Base-by-base conservation (phyloP, 306 rosid genomes). In the Malus sieversii region DNA sequence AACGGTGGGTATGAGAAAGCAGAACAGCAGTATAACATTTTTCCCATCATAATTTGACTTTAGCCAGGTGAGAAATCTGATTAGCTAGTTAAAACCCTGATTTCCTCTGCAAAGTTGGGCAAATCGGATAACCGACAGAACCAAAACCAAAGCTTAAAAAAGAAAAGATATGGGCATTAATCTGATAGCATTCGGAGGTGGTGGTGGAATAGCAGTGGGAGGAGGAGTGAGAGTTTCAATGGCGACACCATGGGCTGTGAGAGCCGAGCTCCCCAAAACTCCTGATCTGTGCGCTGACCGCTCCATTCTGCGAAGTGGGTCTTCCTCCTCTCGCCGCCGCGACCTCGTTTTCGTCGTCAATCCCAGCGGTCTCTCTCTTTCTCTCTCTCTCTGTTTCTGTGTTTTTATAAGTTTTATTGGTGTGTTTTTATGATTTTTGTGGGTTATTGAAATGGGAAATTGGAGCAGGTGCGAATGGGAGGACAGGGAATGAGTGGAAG, bases 301-400 rank as follows among this genome's bases (percentile, higher is more conserved):
- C 72, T 80, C 80, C 27, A 44, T 77, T 78, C 22, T 44, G 11
- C 83, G 79, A 18, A 78, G 82, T 52, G 88, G 86, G 68, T 84
- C 95, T 66, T 84, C 90, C 61, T 74, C 87, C 15, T 82, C 92
- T 71, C 83, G 87, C 66, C 90, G 83, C 64, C 87, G 79, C 65
- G 89, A 95, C 88, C 90, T 95, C 48, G 96, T 95, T 82, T 95
- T 95, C 83, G 73, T 95, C 84, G 99, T 95, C 82, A 95, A 95
- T 74, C 97, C 99, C 61, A 89, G 65, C 82, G 93, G 97, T 89
- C 52, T 58, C 42, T 75, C 52, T 40, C 61, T 62, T 60, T 61
- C 58, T 80, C 70, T 32, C 40, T 89, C 52, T 58, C 48, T 38
- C 11, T 55, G 9, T 55, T 2, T 66, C 46, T 69, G 42, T 38